Evolutionary conservation across 768 basidiomycete genomes (phyloP), one percentile per base, ranked within the genome.

Genomic region (Steccherinum ochraceum): DNA sequence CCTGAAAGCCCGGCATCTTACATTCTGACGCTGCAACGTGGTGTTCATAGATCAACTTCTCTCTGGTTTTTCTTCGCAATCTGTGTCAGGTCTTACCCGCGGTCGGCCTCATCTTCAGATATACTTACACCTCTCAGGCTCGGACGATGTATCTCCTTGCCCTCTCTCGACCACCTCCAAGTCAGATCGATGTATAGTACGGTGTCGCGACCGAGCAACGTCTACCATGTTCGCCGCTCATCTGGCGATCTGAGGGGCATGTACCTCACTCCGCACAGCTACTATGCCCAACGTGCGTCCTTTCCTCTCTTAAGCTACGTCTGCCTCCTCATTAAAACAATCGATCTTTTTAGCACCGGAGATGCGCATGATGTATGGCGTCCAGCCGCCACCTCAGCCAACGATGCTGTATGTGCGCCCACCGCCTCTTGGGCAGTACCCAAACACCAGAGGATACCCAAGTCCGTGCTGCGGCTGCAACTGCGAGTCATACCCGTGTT

Each of bases 301-400:
- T 45, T 41, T 43, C 42, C 23, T 16, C 21, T 45, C 24, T 43
- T 49, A 24, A 40, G 24, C 20, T 16, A 23, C 19, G n/a, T n/a
- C 19, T 35, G 13, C 1, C n/a, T 25, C 19, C 43, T 39, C 13
- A 13, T 52, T 50, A 21, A 41, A 21, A 2, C 24, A 40, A 26
- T 43, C 23, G 5, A 10, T 35, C 26, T 20, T 4, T n/a, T 45
- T 26, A 18, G 19, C 4, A 59, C 62, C 62, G 3, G 61, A 64
- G 43, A 64, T 64, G 63, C 58, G 61, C 51, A 58, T 58, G 52
- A 55, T 51, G 44, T 59, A 57, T 42, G 53, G 56, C 16, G 30
- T 35, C 21, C 63, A 62, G 45, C 63, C 63, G 5, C 18, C 51
- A 13, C 48, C 61, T 3, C 58, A 58, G 52, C 61, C 59, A 18